Conservation (phyloP, 2,329 filamentous ascomycete species). For the Claviceps quebecensis region DNA sequence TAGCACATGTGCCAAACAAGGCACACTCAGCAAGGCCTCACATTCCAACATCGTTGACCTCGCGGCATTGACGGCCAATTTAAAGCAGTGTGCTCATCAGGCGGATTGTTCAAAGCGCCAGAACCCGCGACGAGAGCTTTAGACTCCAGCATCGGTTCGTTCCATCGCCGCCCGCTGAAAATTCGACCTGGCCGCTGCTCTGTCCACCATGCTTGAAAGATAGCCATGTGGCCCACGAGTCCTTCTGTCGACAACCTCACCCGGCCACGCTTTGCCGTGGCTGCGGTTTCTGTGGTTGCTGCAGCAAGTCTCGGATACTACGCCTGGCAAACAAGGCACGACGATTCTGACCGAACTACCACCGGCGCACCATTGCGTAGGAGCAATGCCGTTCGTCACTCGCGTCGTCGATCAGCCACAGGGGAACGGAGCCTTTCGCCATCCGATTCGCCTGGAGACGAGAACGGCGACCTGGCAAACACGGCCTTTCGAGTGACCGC, state of each 20-base stretch:
- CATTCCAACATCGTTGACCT: background rate
- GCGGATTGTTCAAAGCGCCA: background rate
- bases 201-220: conserved; percentile 18
- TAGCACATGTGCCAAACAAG: background rate
- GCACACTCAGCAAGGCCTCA: background rate
- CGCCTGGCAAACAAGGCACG: conserved; percentile 30
- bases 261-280: conserved; percentile 40
- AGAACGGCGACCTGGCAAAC: conserved; percentile 25
- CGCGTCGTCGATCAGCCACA: conserved; percentile 20
- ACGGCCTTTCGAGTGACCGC: conserved; percentile 13
- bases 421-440: conserved; percentile 27
- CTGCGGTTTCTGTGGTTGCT: conserved; percentile 40
- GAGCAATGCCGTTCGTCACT: conserved; percentile 52
- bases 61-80: background rate
- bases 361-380: conserved; percentile 37
- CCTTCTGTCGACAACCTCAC: conserved; percentile 39
- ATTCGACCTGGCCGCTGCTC: background rate
- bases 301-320: conserved; percentile 45
- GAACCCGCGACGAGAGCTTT: background rate
- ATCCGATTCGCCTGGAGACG: conserved; percentile 28
- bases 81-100: background rate
- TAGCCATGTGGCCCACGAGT: conserved; percentile 34
- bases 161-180: background rate
- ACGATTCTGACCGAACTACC: conserved; percentile 11
- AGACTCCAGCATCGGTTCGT: background rate